Conservation (phyloP, 129 eudicot genomes). For the Flaveria brownii region DNA sequence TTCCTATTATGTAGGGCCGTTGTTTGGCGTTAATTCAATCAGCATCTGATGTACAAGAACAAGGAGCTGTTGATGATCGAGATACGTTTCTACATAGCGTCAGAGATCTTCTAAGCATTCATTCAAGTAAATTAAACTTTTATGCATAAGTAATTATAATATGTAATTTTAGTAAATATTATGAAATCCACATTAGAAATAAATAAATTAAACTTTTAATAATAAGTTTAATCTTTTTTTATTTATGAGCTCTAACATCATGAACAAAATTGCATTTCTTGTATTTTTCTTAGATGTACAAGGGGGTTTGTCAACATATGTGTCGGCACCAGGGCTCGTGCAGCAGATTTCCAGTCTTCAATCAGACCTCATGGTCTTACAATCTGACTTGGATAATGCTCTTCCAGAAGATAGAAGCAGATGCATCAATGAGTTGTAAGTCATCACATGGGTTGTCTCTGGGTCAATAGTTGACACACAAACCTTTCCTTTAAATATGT, state of each 20-base stretch:
- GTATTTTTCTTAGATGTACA: constrained; percentile 59
- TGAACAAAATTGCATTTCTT: background rate
- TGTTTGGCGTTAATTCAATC: constrained; percentile 85
- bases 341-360: constrained; percentile 91
- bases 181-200: too few species aligned
- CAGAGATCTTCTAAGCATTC: constrained; percentile 93
- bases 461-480: background rate
- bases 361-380: constrained; percentile 75
- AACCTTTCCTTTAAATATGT: background rate
- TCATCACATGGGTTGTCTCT: constrained; percentile 21
- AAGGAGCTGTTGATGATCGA: constrained; percentile 99
- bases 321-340: constrained; percentile 91
- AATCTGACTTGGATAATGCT: constrained; percentile 86
- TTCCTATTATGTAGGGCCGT: constrained; percentile 53
- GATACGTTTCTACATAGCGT: constrained; percentile 94
- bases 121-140: constrained; percentile 67
- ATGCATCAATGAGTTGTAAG: constrained; percentile 95
- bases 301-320: constrained; percentile 85
- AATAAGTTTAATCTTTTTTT: background rate
- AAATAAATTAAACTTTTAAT: background rate
- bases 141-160: background rate
- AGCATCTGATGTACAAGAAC: constrained; percentile 92
- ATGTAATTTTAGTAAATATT: too few species aligned
- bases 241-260: background rate
- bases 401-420: constrained; percentile 93